phyloP scores from a whole-genome alignment of 257 asterid species.

The Nicotiana paniculata region DNA sequence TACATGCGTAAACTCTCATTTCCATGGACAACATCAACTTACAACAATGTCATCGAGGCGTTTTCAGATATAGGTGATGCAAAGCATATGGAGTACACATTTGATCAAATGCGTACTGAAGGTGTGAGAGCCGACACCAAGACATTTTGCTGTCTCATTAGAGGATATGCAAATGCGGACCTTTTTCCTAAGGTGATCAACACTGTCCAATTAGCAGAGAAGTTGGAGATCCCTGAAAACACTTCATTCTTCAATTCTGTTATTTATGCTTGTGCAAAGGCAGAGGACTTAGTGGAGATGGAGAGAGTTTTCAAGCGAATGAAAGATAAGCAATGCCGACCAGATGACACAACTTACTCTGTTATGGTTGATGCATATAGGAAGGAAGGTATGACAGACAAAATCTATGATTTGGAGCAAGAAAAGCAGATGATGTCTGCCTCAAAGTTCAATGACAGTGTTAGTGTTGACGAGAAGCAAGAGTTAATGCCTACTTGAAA shows the following conservation, averaged over 20 bases:
- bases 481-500: conserved; percentile 1
- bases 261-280: conserved; percentile 77
- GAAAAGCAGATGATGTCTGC: conserved; percentile 28
- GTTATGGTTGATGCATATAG: conserved; percentile 73
- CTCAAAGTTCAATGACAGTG: conserved; percentile 10
- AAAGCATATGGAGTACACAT: conserved; percentile 74
- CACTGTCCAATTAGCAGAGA: conserved; percentile 70
- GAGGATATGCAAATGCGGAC: conserved; percentile 86
- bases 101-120: conserved; percentile 83
- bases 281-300: conserved; percentile 89
- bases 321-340: conserved; percentile 62
- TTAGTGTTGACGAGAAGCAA: conserved; percentile 18
- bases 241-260: conserved; percentile 76
- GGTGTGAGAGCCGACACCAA: conserved; percentile 74
- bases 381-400: conserved; percentile 86
- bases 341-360: conserved; percentile 62
- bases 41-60: conserved; percentile 88
- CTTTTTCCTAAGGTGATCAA: conserved; percentile 76
- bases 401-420: conserved; percentile 66
- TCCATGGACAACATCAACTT: conserved; percentile 95
- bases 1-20: conserved; percentile 89
- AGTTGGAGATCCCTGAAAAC: conserved; percentile 80
- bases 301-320: conserved; percentile 83
- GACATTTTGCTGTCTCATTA: conserved; percentile 82
- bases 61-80: conserved; percentile 85